A percentile compares a stretch with the other conserved stretches of the same genome.
Conservation (phyloP, 495 filamentous ascomycete genomes). For the Tricharina praecox region DNA sequence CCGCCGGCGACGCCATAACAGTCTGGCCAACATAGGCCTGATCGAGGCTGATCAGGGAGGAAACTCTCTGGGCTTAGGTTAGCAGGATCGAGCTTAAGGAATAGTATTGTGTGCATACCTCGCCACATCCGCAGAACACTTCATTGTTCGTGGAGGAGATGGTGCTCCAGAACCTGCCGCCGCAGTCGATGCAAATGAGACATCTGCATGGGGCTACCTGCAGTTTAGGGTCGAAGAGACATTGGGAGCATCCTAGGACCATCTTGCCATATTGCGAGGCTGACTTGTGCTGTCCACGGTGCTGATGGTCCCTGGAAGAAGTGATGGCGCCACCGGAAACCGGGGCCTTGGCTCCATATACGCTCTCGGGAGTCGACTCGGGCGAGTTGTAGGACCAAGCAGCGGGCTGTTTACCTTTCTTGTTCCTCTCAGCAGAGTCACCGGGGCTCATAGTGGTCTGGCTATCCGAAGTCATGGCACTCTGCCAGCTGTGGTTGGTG, state of each 20-base stretch:
- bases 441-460: not conserved
- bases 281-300: too few species aligned
- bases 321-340: too few species aligned
- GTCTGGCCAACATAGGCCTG: too few species aligned
- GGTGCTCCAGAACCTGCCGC: slow-evolving; percentile 20
- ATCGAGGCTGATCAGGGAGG: slow-evolving; percentile 13
- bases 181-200: slow-evolving; percentile 22
- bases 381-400: slow-evolving; percentile 17
- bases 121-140: slow-evolving; percentile 25
- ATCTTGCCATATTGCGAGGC: slow-evolving; percentile 8
- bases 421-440: not conserved
- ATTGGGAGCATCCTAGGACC: slow-evolving; percentile 23
- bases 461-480: not conserved
- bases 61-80: slow-evolving; percentile 12
- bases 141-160: slow-evolving; percentile 10
- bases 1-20: too few species aligned
- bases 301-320: too few species aligned
- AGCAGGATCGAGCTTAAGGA: slow-evolving; percentile 1
- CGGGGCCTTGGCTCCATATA: too few species aligned
- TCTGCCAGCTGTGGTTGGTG: not conserved
- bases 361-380: slow-evolving; percentile 8
- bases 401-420: slow-evolving; percentile 12
- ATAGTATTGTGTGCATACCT: slow-evolving; percentile 9
- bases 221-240: slow-evolving; percentile 23
- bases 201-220: slow-evolving; percentile 24